Evolutionary conservation across 805 yeast genomes (phyloP).

Genomic region (Candida easanensis): DNA sequence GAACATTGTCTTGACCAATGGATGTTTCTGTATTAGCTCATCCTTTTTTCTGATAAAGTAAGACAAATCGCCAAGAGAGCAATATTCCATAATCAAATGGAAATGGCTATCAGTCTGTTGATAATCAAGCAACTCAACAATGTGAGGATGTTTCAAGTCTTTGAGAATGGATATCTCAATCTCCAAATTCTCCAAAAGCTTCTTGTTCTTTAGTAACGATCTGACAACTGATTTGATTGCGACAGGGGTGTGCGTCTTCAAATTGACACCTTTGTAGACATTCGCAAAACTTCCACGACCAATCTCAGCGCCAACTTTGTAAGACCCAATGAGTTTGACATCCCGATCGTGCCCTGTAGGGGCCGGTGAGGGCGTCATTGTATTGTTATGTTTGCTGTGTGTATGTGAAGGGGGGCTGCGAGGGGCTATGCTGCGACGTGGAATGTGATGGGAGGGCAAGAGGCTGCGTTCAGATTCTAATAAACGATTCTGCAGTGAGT

Average conservation of each 20-base stretch:
- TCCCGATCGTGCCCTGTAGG: conserved; percentile 9
- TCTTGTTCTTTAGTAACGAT: conserved; percentile 78
- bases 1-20: conserved; percentile 71
- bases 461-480: too few relatives aligned
- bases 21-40: conserved; percentile 71
- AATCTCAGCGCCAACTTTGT: conserved; percentile 50
- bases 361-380: conserved; percentile 10
- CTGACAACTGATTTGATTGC: conserved; percentile 89
- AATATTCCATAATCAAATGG: conserved; percentile 93
- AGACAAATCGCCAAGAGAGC: conserved; percentile 91
- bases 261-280: conserved; percentile 80
- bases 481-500: too few relatives aligned
- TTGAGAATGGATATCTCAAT: conserved; percentile 88
- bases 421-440: not conserved
- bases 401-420: not conserved
- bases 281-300: conserved; percentile 96
- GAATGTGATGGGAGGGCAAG: not conserved
- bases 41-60: conserved; percentile 77
- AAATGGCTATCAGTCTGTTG: conserved; percentile 74
- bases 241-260: conserved; percentile 54
- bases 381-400: not conserved
- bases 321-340: conserved; percentile 23
- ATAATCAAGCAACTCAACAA: conserved; percentile 83
- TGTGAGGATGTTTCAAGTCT: conserved; percentile 87
- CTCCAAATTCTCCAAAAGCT: conserved; percentile 85